Conservation (phyloP, 495 filamentous ascomycete species). For the Penicillium antarcticum region DNA sequence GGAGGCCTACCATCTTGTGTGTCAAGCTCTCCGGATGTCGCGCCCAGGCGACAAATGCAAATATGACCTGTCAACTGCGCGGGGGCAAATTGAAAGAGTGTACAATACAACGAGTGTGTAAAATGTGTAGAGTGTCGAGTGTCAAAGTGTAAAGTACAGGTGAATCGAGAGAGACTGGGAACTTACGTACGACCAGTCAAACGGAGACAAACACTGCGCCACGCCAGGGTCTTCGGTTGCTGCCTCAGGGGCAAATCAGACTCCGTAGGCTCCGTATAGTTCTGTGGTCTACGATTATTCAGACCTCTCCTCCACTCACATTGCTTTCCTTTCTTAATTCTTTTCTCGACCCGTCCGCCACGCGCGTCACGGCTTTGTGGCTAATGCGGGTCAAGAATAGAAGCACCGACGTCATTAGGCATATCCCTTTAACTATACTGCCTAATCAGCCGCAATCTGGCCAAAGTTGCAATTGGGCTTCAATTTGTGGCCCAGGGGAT, state of each 20-base stretch:
- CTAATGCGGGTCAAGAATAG: slow-evolving; percentile 24
- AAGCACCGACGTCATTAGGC: slow-evolving; percentile 31
- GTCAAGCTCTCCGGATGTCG: slow-evolving; percentile 27
- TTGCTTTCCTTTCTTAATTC: neutral
- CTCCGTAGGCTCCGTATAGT: neutral
- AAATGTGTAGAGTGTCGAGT: slow-evolving; percentile 13
- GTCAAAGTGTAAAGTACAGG: no score
- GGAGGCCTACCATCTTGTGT: slow-evolving; percentile 31
- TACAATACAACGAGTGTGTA: neutral
- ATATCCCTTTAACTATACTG: slow-evolving; percentile 7
- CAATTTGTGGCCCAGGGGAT: neutral
- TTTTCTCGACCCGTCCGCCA: slow-evolving; percentile 2
- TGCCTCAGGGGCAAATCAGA: slow-evolving; percentile 21
- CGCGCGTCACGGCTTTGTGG: slow-evolving; percentile 16
- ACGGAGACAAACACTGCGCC: slow-evolving; percentile 28
- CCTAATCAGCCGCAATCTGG: neutral
- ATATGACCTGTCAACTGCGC: slow-evolving; percentile 27
- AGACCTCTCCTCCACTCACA: neutral
- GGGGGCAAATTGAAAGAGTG: slow-evolving; percentile 9
- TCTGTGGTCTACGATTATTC: neutral
- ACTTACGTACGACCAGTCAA: slow-evolving; percentile 29
- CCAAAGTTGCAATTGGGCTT: neutral
- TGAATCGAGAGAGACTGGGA: no score
- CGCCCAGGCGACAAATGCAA: slow-evolving; percentile 29
- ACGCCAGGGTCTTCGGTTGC: slow-evolving; percentile 15